A percentile compares a stretch with the other conserved stretches of the same genome.
These are phyloP conservation scores for Trichosporon sp. DNA, from an alignment of 1,284 basidiomycete genomes.

Conservation along the genomic window DNA sequence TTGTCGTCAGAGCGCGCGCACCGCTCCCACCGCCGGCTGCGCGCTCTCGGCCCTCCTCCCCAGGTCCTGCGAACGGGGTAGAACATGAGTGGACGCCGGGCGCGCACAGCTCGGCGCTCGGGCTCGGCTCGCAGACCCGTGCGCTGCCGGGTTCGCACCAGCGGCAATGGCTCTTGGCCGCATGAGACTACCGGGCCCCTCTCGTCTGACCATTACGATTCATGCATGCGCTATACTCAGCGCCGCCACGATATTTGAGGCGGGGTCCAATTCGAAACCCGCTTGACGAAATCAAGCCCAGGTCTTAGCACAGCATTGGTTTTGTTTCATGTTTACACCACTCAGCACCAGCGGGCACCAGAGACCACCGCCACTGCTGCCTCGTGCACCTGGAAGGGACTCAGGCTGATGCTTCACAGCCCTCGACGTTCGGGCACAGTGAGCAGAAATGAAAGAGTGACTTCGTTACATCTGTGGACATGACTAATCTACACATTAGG, in stretches of 20 bases:
- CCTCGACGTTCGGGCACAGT: too few species aligned
- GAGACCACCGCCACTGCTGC: neutral
- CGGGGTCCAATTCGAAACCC: neutral
- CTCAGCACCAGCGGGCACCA: neutral
- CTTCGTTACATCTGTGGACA: neutral
- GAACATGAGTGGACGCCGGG: neutral
- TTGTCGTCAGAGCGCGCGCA: neutral
- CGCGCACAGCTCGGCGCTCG: neutral
- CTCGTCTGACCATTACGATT: neutral
- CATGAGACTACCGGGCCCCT: neutral
- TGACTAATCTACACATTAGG: neutral
- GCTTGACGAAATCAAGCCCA: neutral
- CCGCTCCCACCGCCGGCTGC: neutral
- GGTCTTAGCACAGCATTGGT: neutral
- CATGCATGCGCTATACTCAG: neutral
- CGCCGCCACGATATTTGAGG: neutral
- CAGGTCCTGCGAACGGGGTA: neutral
- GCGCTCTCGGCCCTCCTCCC: neutral
- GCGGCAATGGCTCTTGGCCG: neutral
- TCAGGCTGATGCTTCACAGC: too few species aligned
- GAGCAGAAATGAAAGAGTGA: neutral
- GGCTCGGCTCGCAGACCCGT: neutral
- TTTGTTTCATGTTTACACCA: neutral
- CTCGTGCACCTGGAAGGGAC: neutral
- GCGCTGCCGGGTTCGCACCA: neutral